These are phyloP conservation scores for Steccherinum ochraceum DNA, from an alignment of 768 basidiomycete genomes.

Conservation along the genomic window DNA sequence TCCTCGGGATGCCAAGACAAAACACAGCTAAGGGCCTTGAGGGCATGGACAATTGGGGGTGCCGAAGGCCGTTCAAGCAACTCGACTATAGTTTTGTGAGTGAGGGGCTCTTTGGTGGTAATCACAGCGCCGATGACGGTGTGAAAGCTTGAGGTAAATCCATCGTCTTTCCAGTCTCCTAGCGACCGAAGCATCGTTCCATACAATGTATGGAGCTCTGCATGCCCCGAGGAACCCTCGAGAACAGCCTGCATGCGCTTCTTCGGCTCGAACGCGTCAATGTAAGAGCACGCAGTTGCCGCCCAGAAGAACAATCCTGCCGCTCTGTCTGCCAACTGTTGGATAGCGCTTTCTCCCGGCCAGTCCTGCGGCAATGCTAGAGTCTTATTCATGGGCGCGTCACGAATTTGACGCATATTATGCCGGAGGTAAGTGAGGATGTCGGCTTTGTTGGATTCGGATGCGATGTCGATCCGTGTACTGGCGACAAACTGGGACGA, in stretches of 20 bases:
- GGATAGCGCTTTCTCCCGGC: too few relatives aligned
- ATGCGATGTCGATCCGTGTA: neutral
- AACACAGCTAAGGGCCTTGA: neutral
- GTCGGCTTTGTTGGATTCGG: neutral
- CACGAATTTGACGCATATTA: neutral
- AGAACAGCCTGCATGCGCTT: neutral
- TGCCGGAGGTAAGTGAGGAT: neutral
- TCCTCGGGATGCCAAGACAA: neutral
- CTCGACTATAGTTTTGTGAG: neutral
- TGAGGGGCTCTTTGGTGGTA: neutral
- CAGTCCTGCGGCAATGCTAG: too few relatives aligned
- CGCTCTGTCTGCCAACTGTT: too few relatives aligned
- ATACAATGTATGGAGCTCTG: neutral
- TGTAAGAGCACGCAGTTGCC: neutral
- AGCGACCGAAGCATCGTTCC: neutral
- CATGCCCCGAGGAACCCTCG: neutral
- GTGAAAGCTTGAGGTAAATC: neutral
- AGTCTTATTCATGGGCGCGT: neutral
- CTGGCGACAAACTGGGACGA: too few relatives aligned
- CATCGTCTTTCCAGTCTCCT: neutral
- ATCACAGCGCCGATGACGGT: neutral
- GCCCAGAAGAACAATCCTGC: too few relatives aligned
- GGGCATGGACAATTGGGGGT: neutral
- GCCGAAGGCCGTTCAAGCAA: too few relatives aligned
- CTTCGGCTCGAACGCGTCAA: neutral